phyloP scores from a whole-genome alignment of 2,329 filamentous ascomycete species.

The Aspergillus chevalieri region DNA sequence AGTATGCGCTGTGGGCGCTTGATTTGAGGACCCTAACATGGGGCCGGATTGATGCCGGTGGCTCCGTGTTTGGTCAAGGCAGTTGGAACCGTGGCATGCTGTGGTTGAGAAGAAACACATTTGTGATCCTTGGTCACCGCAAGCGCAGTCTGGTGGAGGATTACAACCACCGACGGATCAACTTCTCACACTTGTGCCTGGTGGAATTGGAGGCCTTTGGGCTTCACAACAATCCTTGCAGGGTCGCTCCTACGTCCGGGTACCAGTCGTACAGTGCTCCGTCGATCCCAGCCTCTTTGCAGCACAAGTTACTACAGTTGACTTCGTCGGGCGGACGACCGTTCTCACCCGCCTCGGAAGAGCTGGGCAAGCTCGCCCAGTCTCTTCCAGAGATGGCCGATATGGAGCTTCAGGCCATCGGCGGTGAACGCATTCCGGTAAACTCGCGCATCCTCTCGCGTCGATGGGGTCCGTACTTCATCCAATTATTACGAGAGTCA shows the following conservation, averaged over 20 bases:
- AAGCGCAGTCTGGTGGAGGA: slow-evolving; percentile 93
- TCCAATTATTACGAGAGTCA: slow-evolving; percentile 80
- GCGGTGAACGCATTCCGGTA: slow-evolving; percentile 84
- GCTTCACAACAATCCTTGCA: slow-evolving; percentile 90
- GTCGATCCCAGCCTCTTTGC: slow-evolving; percentile 51
- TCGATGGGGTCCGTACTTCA: slow-evolving; percentile 93
- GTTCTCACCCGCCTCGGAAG: slow-evolving; percentile 71
- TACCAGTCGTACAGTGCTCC: slow-evolving; percentile 79
- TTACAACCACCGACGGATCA: slow-evolving; percentile 95
- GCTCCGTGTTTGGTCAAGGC: slow-evolving; percentile 88
- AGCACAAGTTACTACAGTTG: slow-evolving; percentile 43
- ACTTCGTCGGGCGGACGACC: slow-evolving; percentile 70
- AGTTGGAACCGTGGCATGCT: slow-evolving; percentile 96
- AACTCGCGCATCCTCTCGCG: slow-evolving; percentile 84
- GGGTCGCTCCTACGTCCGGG: slow-evolving; percentile 67
- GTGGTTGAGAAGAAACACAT: slow-evolving; percentile 89
- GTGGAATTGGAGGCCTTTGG: slow-evolving; percentile 96
- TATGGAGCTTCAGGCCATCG: slow-evolving; percentile 92
- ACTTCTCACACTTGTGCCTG: slow-evolving; percentile 94
- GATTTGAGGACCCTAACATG: slow-evolving; percentile 83
- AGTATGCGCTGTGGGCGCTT: slow-evolving; percentile 94
- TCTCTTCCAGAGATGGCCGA: slow-evolving; percentile 79
- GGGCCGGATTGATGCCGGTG: slow-evolving; percentile 92
- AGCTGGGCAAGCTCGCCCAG: slow-evolving; percentile 75
- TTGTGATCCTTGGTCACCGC: slow-evolving; percentile 89